These are phyloP conservation scores for Cryptococcus deneoformans DNA, from an alignment of 1,284 basidiomycete genomes.

Conservation along the genomic window DNA sequence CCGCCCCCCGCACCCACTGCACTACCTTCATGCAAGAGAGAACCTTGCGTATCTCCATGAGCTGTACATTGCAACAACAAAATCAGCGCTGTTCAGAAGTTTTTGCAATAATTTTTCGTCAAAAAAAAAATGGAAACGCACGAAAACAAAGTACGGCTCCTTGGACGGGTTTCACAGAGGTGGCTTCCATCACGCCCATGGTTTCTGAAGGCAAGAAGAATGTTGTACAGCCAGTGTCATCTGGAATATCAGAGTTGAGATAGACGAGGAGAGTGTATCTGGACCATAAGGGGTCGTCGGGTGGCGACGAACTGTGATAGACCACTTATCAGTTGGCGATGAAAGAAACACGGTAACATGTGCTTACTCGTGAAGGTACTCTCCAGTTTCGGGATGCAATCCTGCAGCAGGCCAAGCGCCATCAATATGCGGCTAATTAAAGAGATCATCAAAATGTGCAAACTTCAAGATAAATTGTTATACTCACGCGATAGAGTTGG, in stretches of 20 bases:
- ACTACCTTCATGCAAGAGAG: constrained; percentile 49
- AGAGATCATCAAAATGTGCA: not conserved
- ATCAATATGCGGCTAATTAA: constrained; percentile 53
- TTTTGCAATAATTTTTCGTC: not conserved
- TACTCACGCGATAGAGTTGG: constrained; percentile 53
- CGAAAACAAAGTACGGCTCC: constrained; percentile 58
- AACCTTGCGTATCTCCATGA: constrained; percentile 49
- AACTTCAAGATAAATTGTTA: not conserved
- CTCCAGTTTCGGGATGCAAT: constrained; percentile 50
- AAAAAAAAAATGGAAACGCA: constrained; percentile 37
- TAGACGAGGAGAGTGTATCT: constrained; percentile 59
- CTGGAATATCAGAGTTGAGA: constrained; percentile 53
- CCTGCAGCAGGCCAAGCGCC: constrained; percentile 59
- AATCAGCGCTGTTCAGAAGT: not conserved
- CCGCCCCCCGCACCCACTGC: constrained; percentile 45
- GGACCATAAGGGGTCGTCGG: constrained; percentile 50
- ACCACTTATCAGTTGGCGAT: not conserved
- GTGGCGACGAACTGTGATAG: constrained; percentile 33
- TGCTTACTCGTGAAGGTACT: constrained; percentile 58
- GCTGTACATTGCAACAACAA: constrained; percentile 16
- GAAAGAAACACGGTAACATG: constrained; percentile 18
- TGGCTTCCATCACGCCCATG: constrained; percentile 53
- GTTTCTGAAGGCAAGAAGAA: constrained; percentile 56
- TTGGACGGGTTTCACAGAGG: constrained; percentile 54
- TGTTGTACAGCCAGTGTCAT: constrained; percentile 55